Evolutionary conservation across 495 filamentous ascomycete species (phyloP).

Genomic region (Peziza echinospora): DNA sequence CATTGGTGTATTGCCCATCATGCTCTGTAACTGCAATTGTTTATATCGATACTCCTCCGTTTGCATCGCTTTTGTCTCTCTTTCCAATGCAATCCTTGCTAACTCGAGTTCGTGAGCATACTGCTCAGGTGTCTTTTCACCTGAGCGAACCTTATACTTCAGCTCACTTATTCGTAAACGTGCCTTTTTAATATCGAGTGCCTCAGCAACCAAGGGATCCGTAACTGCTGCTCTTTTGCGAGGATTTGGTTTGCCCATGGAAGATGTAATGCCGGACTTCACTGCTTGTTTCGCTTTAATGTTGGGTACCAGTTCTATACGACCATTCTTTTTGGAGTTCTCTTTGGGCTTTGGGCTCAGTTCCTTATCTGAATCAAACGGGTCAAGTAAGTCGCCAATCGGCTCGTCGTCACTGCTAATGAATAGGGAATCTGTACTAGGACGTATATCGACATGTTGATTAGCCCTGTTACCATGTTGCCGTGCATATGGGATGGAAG

Average conservation of each 20-base stretch:
- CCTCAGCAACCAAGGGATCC: not conserved
- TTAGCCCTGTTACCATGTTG: no score
- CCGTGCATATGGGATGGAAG: no score
- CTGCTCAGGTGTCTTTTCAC: not conserved
- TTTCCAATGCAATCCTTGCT: not conserved
- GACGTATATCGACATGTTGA: no score
- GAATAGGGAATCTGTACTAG: no score
- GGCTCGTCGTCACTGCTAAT: no score
- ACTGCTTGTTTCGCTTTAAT: not conserved
- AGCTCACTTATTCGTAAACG: not conserved
- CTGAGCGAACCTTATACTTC: not conserved
- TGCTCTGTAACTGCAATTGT: not conserved
- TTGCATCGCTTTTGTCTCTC: not conserved
- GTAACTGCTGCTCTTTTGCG: not conserved
- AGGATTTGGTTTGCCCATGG: no score
- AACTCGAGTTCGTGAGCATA: not conserved
- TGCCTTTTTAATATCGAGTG: not conserved
- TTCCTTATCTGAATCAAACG: no score
- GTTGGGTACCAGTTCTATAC: not conserved
- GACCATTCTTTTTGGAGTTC: not conserved
- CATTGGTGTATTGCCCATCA: no score
- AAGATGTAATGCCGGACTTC: no score
- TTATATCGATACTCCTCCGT: not conserved
- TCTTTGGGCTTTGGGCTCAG: not conserved
- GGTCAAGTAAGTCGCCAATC: no score